phyloP scores from a whole-genome alignment of 441 rosid genomes.

The Omphalea diandra region DNA sequence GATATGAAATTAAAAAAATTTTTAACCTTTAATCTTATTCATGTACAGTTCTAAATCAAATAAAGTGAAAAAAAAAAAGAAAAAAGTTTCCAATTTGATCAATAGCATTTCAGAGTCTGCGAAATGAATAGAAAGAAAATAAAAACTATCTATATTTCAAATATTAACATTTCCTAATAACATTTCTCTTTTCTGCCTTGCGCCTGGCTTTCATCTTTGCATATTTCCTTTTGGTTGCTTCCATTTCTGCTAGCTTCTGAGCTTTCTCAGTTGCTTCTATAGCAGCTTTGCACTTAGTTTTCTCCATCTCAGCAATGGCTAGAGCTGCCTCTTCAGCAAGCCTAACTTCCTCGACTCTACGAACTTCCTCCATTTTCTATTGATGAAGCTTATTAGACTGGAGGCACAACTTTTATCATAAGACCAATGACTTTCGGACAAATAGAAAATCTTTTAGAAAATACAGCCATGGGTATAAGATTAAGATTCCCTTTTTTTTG shows the following conservation, averaged over 20 bases:
- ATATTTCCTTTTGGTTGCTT: conserved; percentile 54
- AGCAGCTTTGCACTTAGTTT: conserved; percentile 63
- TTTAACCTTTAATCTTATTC: too few relatives aligned
- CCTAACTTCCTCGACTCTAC: conserved; percentile 56
- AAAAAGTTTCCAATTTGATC: too few relatives aligned
- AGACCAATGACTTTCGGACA: too few relatives aligned
- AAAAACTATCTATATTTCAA: too few relatives aligned
- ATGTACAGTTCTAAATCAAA: too few relatives aligned
- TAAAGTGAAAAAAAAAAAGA: too few relatives aligned
- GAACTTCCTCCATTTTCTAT: conserved; percentile 60
- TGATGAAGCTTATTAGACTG: conserved; percentile 63
- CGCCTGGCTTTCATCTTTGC: conserved; percentile 57
- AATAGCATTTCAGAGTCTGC: too few relatives aligned
- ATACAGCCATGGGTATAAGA: background rate
- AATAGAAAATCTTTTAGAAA: too few relatives aligned
- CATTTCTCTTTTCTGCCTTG: conserved; percentile 54
- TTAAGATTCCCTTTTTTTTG: conserved; percentile 49
- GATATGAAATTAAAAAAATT: too few relatives aligned
- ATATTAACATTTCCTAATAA: too few relatives aligned
- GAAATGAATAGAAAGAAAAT: too few relatives aligned
- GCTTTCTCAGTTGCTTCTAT: conserved; percentile 67
- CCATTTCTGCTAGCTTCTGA: conserved; percentile 60
- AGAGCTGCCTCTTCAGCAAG: conserved; percentile 64
- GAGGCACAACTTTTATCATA: too few relatives aligned
- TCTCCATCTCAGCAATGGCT: conserved; percentile 65